Conservation (phyloP, 345 rosid species). For the Gossypium ekmanianum region DNA sequence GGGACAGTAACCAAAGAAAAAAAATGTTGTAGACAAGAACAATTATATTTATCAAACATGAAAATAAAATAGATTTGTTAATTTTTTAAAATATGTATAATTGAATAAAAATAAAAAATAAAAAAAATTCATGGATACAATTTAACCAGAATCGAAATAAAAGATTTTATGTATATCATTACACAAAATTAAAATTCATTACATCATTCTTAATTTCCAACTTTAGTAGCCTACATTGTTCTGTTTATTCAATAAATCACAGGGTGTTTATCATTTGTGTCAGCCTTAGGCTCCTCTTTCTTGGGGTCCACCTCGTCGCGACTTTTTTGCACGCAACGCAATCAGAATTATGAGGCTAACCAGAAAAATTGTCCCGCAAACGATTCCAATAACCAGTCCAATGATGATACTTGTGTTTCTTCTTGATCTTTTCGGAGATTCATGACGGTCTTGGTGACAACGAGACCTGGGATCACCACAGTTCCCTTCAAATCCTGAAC, state of each 20-base stretch:
- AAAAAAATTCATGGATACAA: no score
- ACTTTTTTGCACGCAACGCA: background rate
- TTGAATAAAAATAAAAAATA: no score
- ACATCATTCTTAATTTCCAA: no score
- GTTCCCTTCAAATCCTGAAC: background rate
- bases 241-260: background rate
- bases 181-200: no score
- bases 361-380: background rate
- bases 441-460: background rate
- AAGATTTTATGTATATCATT: no score
- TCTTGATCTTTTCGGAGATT: background rate
- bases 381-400: background rate
- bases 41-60: no score
- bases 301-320: background rate
- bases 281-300: background rate
- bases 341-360: background rate
- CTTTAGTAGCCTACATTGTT: no score
- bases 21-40: no score
- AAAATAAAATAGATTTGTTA: no score
- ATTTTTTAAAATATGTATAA: no score
- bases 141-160: no score
- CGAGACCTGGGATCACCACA: background rate
- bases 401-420: background rate
- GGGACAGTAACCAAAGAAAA: no score
- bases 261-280: background rate